Conservation (phyloP, 1,284 basidiomycete species). For the Ceratobasidium sp. region DNA sequence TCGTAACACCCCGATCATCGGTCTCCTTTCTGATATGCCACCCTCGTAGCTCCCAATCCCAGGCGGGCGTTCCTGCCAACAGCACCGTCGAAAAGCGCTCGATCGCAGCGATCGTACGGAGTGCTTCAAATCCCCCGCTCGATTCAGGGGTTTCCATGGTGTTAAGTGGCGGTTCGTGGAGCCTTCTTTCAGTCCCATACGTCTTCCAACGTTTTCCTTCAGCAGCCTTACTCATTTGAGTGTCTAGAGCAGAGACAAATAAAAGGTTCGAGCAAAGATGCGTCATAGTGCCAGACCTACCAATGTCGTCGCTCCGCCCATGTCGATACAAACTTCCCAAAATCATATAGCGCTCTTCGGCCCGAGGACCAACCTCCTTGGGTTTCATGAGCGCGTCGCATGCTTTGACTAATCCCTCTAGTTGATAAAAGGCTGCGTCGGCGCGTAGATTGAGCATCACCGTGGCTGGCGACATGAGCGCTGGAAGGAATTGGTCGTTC, state of each 20-base stretch:
- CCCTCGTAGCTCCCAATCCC: too few relatives aligned
- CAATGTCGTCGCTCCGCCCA: neutral
- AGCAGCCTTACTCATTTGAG: too few relatives aligned
- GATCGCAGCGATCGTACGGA: neutral
- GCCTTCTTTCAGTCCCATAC: too few relatives aligned
- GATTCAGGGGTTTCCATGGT: neutral
- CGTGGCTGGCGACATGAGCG: neutral
- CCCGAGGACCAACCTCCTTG: neutral
- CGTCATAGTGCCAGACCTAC: too few relatives aligned
- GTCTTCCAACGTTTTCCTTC: too few relatives aligned
- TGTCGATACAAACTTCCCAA: neutral
- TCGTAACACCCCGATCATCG: too few relatives aligned
- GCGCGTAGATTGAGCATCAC: neutral
- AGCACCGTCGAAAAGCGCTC: too few relatives aligned
- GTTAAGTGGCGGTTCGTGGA: neutral
- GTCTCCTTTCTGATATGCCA: too few relatives aligned
- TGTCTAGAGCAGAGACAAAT: too few relatives aligned
- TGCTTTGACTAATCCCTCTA: neutral
- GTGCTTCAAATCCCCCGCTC: neutral
- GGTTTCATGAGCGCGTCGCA: neutral
- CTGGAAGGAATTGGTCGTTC: neutral
- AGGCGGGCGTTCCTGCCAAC: too few relatives aligned
- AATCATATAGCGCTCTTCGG: neutral
- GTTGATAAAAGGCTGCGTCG: constrained; percentile 11
- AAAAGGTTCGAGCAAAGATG: too few relatives aligned